Evolutionary conservation across 164 flowering plant genomes (phyloP), one percentile per base, ranked within the genome.

Genomic region (Berberis vulgaris): DNA sequence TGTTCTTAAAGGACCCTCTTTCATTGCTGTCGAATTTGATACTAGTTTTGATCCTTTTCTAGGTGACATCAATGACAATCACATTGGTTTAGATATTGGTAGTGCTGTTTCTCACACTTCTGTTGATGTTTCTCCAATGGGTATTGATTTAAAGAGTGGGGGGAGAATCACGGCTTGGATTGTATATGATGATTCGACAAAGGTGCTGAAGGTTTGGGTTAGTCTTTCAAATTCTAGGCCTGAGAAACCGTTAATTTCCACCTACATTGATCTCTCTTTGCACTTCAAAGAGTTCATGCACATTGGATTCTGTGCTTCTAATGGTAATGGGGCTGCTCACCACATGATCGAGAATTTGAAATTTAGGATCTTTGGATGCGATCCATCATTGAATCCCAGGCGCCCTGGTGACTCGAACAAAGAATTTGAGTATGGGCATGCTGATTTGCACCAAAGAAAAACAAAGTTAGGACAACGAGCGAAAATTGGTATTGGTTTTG

Each of bases 221-320:
- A 77, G 81, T 3, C 73, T 75, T 67, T 72, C 81, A 0, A 41
- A 39, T 3, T 57, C 68, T 13, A 76, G 71, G 73, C 88, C 92
- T 38, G 2, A 40, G 1, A 77, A 9, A 45, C 89, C 90, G 5
- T 5, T 83, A 64, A 79, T 91, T n/a, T 71, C 65, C 8, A 60
- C 73, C 12, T 69, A 65, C 2, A 65, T 89, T 12, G 92, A 86
- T 65, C 78, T 89, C 42, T 81, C 84, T 3, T 58, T 53, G 49
- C 69, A 65, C 0, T 69, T 87, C 62, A 73, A 75, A 41, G 90
- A 83, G 73, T 79, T 80, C 55, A 85, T 88, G 92, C 79, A 76
- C 62, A 89, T 88, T 0, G 97, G 97, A 7, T 90, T 90, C 76
- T 76, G 91, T 13, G 97, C 83, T 38, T 84, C 91, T 0, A 84